A percentile compares a stretch with the other conserved stretches of the same genome.
Evolutionary conservation across 2,329 filamentous ascomycete species (phyloP).

Genomic region (Macroventuria anomochaeta): DNA sequence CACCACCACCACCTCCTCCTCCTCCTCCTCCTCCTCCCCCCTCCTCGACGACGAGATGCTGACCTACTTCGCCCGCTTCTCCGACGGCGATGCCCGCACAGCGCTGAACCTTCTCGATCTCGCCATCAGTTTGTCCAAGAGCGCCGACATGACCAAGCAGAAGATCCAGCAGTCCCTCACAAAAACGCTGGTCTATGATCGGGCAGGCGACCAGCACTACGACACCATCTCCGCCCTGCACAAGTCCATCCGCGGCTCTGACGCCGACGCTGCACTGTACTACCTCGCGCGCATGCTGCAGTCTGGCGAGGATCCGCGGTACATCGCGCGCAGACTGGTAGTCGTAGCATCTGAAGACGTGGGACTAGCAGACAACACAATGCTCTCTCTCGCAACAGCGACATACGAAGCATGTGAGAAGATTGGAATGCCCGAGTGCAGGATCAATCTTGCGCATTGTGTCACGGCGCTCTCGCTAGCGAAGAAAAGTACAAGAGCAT

Average conservation of each 20-base stretch:
- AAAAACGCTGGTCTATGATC: slow-evolving; percentile 92
- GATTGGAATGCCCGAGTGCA: slow-evolving; percentile 92
- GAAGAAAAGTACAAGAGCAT: slow-evolving; percentile 86
- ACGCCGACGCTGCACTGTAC: slow-evolving; percentile 88
- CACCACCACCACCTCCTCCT: too few species aligned
- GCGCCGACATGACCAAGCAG: slow-evolving; percentile 71
- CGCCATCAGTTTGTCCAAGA: slow-evolving; percentile 76
- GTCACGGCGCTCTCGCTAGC: slow-evolving; percentile 80
- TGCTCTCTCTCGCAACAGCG: slow-evolving; percentile 83
- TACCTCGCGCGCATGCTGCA: slow-evolving; percentile 96
- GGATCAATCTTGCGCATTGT: slow-evolving; percentile 89
- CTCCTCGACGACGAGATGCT: slow-evolving; percentile 81
- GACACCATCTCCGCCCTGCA: slow-evolving; percentile 97
- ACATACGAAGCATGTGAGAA: slow-evolving; percentile 89
- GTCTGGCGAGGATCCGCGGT: slow-evolving; percentile 90
- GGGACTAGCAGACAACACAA: slow-evolving; percentile 83
- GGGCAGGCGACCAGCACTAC: slow-evolving; percentile 95
- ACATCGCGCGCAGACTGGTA: slow-evolving; percentile 89
- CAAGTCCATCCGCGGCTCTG: slow-evolving; percentile 88
- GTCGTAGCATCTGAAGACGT: slow-evolving; percentile 96
- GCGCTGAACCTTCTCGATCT: slow-evolving; percentile 92
- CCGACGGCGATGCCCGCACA: slow-evolving; percentile 91
- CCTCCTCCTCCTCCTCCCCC: too few species aligned
- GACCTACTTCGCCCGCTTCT: slow-evolving; percentile 80
- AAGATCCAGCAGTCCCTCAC: slow-evolving; percentile 83